Conservation (phyloP, 192 early-diverging fungal genomes). For the Coemansia sp. region DNA sequence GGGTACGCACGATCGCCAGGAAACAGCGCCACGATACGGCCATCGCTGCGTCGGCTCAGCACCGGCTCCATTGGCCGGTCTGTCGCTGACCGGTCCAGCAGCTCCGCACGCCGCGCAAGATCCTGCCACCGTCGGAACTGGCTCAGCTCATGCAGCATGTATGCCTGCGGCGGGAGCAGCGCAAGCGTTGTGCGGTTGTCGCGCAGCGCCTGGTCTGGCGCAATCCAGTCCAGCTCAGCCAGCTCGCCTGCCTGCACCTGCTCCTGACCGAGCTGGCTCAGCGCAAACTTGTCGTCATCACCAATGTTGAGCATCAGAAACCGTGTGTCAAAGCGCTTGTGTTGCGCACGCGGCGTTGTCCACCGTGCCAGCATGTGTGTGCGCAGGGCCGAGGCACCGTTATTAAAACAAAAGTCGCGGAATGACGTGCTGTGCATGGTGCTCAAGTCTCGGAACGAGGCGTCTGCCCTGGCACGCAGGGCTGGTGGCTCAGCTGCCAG, state of each 20-base stretch:
- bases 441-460: too few species aligned
- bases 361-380: constrained; percentile 58
- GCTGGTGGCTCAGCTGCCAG: constrained; percentile 13
- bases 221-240: constrained; percentile 63
- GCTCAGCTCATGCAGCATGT: constrained; percentile 56
- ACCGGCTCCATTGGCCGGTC: constrained; percentile 32
- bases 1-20: constrained; percentile 45
- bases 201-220: constrained; percentile 60
- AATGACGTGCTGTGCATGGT: constrained; percentile 32
- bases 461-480: too few species aligned
- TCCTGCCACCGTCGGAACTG: constrained; percentile 52
- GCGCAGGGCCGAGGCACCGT: constrained; percentile 43
- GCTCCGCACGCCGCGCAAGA: constrained; percentile 10
- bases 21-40: constrained; percentile 27
- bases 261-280: constrained; percentile 11
- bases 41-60: constrained; percentile 30
- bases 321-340: constrained; percentile 40
- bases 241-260: constrained; percentile 55
- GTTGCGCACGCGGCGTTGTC: constrained; percentile 40
- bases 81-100: background rate
- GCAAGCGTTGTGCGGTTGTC: constrained; percentile 54
- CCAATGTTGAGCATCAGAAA: constrained; percentile 34
- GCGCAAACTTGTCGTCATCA: constrained; percentile 10
- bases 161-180: constrained; percentile 70
- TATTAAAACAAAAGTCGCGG: constrained; percentile 49